phyloP scores from a whole-genome alignment of 371 early-diverging fungal species.

The Syncephalis fuscata region DNA sequence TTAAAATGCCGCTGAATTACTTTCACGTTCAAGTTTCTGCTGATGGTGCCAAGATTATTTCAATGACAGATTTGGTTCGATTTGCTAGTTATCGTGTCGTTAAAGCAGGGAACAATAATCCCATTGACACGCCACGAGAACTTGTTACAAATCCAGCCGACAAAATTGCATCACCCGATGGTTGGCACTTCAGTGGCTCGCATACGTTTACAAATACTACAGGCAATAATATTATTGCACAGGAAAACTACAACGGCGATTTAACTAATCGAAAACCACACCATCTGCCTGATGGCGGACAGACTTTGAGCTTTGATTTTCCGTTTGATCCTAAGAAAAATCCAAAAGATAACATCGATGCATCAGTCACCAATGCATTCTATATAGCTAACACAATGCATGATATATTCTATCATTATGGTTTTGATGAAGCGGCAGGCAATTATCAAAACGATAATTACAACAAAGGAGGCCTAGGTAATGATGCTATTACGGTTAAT shows the following conservation, averaged over 20 bases:
- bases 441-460: conserved; percentile 71
- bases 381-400: conserved; percentile 10
- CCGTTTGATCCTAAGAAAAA: conserved; percentile 39
- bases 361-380: conserved; percentile 33
- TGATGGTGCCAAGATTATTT: conserved; percentile 41
- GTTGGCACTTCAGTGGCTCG: neutral
- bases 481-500: conserved; percentile 80
- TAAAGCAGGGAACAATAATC: no score
- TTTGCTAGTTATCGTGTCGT: conserved; percentile 21
- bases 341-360: conserved; percentile 58
- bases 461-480: conserved; percentile 49
- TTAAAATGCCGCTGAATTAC: conserved; percentile 84
- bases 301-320: conserved; percentile 52
- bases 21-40: conserved; percentile 73
- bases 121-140: neutral
- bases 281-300: conserved; percentile 40
- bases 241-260: conserved; percentile 39
- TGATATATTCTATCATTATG: conserved; percentile 9
- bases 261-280: conserved; percentile 46
- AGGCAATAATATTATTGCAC: conserved; percentile 53
- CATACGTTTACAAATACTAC: conserved; percentile 23
- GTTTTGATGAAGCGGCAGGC: conserved; percentile 13
- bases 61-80: conserved; percentile 79
- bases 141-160: neutral
- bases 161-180: neutral